Base-by-base conservation (phyloP, 1,139 yeast species). In the Hyphopichia buzzinii region DNA sequence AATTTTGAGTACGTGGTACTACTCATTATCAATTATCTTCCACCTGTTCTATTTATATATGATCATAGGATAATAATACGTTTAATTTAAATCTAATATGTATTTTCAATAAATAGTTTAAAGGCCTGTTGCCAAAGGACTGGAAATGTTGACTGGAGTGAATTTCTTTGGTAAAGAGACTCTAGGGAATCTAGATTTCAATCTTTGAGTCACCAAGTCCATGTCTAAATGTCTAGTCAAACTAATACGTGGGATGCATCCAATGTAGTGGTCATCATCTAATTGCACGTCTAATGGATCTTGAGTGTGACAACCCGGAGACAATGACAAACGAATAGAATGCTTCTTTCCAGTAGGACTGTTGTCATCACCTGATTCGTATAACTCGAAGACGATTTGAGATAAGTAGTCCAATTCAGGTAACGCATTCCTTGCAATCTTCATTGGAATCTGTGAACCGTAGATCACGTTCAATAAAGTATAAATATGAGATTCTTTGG, bases 241-340 rank as follows among this genome's bases (percentile, higher is more conserved):
- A 36, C 88, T 83, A 39, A 89, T 79, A 50, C 92, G 79, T 27
- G 97, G 96, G 48, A 92, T 94, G 54, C 97, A 92, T 13, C 96
- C 92, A 47, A 94, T 92, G 62, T 94, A 92, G 61, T 94, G 99
- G 58, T 89, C 92, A 35, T 89, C 94, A 61, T 94, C 98, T 33
- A 94, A 72, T 61, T 92, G 96, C 31, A 94, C 96, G 63, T 94
- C 98, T 44, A 94, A 72, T 13, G 98, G 98, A 60, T 92, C 96
- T 53, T 89, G 96, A 0, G 97, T 89, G 60, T 94, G 97, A 61
- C 98, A 94, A 24, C 99, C 99, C 1, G 98, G 97, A 2, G 97
- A 86, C 48, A 94, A 73, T 13, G 95, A 83, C 43, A 94, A 73
- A 51, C 97, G 76, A 36, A 94, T 83, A 2, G 96, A 82, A 57